Conservation (phyloP, 805 yeast genomes). For the Kregervanrija pseudodelftensis region DNA sequence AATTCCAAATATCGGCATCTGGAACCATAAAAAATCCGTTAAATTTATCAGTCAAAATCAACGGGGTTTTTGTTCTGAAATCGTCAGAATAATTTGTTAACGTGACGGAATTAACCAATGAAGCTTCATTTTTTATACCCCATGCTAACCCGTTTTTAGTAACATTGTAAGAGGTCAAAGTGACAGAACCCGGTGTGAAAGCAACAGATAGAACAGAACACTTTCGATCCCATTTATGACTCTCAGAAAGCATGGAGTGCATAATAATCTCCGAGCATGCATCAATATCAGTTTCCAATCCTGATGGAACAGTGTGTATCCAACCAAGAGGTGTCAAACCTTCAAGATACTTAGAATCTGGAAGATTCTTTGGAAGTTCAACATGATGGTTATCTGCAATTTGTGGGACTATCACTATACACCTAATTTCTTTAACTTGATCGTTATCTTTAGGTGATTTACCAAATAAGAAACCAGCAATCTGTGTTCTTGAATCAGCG, state of each 20-base stretch:
- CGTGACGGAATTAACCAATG: slow-evolving; percentile 47
- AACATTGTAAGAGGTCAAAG: slow-evolving; percentile 60
- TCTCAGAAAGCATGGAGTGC: slow-evolving; percentile 37
- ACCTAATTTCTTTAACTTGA: slow-evolving; percentile 69
- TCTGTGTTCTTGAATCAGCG: slow-evolving; percentile 73
- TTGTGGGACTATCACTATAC: slow-evolving; percentile 81
- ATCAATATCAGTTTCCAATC: slow-evolving; percentile 42
- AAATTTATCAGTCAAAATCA: slow-evolving; percentile 66
- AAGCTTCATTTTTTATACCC: slow-evolving; percentile 62
- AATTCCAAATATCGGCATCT: slow-evolving; percentile 81
- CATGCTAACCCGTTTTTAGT: slow-evolving; percentile 64
- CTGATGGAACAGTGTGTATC: slow-evolving; percentile 85
- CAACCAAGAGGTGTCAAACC: slow-evolving; percentile 81
- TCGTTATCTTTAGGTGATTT: slow-evolving; percentile 64
- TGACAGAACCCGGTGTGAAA: slow-evolving; percentile 77
- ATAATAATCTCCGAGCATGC: slow-evolving; percentile 66
- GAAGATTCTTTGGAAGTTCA: slow-evolving; percentile 46
- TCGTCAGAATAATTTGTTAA: slow-evolving; percentile 62
- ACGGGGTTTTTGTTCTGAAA: slow-evolving; percentile 57
- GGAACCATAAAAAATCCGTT: slow-evolving; percentile 87
- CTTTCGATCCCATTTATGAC: slow-evolving; percentile 33
- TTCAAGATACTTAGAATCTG: slow-evolving; percentile 35
- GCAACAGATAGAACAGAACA: slow-evolving; percentile 58
- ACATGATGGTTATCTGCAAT: slow-evolving; percentile 64
- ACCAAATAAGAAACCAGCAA: slow-evolving; percentile 80